Conservation (phyloP, 116 monocot genomes). For the Posidonia oceanica region DNA sequence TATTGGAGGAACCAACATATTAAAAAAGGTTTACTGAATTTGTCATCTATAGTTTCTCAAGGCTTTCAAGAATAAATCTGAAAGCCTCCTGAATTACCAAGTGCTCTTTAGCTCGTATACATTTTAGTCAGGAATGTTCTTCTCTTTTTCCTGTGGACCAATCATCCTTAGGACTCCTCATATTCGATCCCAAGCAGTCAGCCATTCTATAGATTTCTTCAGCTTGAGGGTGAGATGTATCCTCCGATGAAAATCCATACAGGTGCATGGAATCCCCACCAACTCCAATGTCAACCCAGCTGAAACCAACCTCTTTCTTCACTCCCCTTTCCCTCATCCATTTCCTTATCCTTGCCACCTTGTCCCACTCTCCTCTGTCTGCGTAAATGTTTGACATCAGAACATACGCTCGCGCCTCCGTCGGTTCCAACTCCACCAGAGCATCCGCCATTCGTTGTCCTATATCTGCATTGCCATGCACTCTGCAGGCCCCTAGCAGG, state of each 20-base stretch:
- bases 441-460: slow-evolving; percentile 44
- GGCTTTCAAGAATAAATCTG: too few relatives aligned
- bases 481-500: slow-evolving; percentile 62
- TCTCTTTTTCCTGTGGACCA: too few relatives aligned
- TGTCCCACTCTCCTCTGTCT: slow-evolving; percentile 71
- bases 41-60: too few relatives aligned
- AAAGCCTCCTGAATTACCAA: too few relatives aligned
- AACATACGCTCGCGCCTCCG: slow-evolving; percentile 67
- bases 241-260: slow-evolving; percentile 74
- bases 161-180: slow-evolving; percentile 18
- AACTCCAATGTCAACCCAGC: slow-evolving; percentile 71
- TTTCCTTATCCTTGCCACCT: slow-evolving; percentile 55
- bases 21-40: too few relatives aligned
- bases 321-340: slow-evolving; percentile 67
- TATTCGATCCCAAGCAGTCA: slow-evolving; percentile 36
- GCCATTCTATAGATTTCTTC: slow-evolving; percentile 48
- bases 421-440: slow-evolving; percentile 45
- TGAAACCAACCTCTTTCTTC: slow-evolving; percentile 78
- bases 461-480: slow-evolving; percentile 55
- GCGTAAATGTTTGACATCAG: slow-evolving; percentile 83
- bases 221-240: slow-evolving; percentile 50
- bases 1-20: too few relatives aligned
- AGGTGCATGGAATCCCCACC: slow-evolving; percentile 23
- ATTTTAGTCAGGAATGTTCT: too few relatives aligned
- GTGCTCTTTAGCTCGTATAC: too few relatives aligned